Evolutionary conservation across 2,329 filamentous ascomycete species (phyloP).

Genomic region (Colletotrichum kahawae): DNA sequence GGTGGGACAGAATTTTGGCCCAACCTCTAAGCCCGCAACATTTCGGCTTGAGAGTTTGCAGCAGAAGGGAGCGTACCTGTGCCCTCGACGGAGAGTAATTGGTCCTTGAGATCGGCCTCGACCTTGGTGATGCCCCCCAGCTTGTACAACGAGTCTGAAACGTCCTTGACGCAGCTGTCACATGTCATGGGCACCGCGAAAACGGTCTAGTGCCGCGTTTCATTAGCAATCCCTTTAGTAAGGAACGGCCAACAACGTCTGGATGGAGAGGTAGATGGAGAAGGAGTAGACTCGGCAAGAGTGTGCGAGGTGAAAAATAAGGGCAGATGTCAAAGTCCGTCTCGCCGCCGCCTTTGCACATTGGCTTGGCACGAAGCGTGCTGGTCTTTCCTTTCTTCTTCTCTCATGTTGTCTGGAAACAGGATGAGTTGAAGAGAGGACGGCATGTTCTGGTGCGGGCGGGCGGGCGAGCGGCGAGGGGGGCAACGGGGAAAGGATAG

Average conservation of each 20-base stretch:
- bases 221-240: constrained; percentile 33
- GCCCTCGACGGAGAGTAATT: constrained; percentile 84
- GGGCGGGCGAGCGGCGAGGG: background rate
- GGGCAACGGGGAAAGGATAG: background rate
- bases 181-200: constrained; percentile 96
- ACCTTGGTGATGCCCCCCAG: constrained; percentile 83
- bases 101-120: constrained; percentile 80
- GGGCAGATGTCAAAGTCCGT: background rate
- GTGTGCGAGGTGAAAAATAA: background rate
- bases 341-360: background rate
- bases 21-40: background rate
- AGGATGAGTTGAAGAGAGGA: background rate
- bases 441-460: background rate
- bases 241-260: background rate
- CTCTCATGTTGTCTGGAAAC: background rate
- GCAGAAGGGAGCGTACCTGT: constrained; percentile 59
- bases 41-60: constrained; percentile 8
- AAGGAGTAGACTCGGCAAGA: background rate
- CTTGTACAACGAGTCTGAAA: constrained; percentile 79
- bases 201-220: constrained; percentile 69
- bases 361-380: background rate
- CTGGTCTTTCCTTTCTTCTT: background rate
- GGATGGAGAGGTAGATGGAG: background rate
- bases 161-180: constrained; percentile 84
- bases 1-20: background rate